Evolutionary conservation across 441 rosid species (phyloP).

Genomic region (Populus hybrid): DNA sequence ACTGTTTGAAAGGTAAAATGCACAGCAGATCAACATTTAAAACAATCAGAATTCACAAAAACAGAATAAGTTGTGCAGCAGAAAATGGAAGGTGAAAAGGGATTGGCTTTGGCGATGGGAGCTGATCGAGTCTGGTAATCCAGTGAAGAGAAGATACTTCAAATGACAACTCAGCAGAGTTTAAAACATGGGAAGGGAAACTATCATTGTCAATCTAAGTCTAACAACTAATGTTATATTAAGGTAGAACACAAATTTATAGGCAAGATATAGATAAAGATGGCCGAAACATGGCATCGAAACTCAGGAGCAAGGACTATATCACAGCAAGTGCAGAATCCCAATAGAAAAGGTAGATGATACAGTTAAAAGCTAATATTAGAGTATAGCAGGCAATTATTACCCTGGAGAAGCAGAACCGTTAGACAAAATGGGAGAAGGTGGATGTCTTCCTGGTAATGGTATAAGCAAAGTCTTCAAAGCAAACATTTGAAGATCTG

Average conservation of each 20-base stretch:
- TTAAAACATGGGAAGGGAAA: not conserved
- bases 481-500: constrained; percentile 77
- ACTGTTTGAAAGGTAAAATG: too few species aligned
- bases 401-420: constrained; percentile 41
- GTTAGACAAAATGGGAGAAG: constrained; percentile 34
- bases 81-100: too few species aligned
- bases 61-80: too few species aligned
- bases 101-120: too few species aligned
- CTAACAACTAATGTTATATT: not conserved
- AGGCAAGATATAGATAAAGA: not conserved
- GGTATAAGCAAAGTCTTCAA: constrained; percentile 51
- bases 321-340: not conserved
- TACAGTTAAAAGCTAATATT: not conserved
- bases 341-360: not conserved
- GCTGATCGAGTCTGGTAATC: not conserved
- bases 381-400: not conserved
- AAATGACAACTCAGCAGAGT: not conserved
- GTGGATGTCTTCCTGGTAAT: constrained; percentile 60
- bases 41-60: too few species aligned
- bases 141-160: not conserved
- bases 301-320: not conserved
- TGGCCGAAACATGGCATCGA: not conserved
- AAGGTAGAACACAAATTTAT: not conserved
- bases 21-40: too few species aligned
- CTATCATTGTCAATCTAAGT: not conserved